Base-by-base conservation (phyloP, 768 basidiomycete species). In the Mycena amicta region DNA sequence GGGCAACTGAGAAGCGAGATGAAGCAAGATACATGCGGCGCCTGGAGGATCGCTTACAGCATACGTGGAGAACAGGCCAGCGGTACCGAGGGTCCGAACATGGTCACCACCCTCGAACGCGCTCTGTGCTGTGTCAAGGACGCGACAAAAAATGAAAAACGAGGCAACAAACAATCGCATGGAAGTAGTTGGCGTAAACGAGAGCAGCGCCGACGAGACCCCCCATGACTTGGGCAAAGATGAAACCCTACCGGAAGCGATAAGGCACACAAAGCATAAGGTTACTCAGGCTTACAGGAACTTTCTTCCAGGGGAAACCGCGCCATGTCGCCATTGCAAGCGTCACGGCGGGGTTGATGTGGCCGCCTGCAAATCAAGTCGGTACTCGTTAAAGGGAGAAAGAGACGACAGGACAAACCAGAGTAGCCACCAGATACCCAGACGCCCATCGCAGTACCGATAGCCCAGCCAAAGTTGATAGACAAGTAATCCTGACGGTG, bases 261-360 rank as follows among this genome's bases (percentile, higher is more conserved):
- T n/a, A n/a, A n/a, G n/a, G n/a, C n/a, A n/a, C n/a, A n/a, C n/a
- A n/a, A n/a, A n/a, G n/a, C n/a, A n/a, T n/a, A n/a, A n/a, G n/a
- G n/a, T n/a, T n/a, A n/a, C n/a, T n/a, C n/a, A n/a, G n/a, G 46
- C 55, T 60, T 68, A 76, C 64, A 0, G 92, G 92, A 0, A 92
- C 92, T 68, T 93, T 93, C 63, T 78, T 80, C 87, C 89, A 89
- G 0, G 92, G 89, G 71, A 93, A 92, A 46, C 79, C 80, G 61
- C 91, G 84, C 70, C 85, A 85, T 2, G 83, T 75, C 3, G 88
- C 89, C 45, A 92, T 66, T 15, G 84, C 79, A 50, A 93, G 71
- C 18, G 92, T 93, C 25, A 92, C 88, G 29, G 86, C 85, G 31
- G 88, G 88, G 66, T 90, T 90, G 60, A 90, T 81, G 65, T 92